Base-by-base conservation (phyloP, 2,329 filamentous ascomycete genomes). In the Penicillium sp. region DNA sequence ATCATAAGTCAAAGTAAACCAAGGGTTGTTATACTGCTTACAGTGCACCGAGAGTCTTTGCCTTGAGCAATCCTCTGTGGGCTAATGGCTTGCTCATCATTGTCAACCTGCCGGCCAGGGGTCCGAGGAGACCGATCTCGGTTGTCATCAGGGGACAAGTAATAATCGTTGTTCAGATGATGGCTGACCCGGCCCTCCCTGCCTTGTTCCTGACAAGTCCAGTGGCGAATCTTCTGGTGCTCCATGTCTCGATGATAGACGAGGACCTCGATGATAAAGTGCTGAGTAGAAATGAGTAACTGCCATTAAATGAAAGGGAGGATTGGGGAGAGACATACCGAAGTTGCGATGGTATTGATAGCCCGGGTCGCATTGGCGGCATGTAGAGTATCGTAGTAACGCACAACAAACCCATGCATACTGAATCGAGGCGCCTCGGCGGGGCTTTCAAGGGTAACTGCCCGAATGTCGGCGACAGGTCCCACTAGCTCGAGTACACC, bases 351-450 rank as follows among this genome's bases (percentile, higher is more conserved):
- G 6, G 48, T 52, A 48, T 62, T 62, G 23, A 55, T 19, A 3
- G 57, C 25, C 27, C 45, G 46, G 10, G 53, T 21, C 1, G 60
- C 60, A 51, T 62, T 62, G n/a, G 27, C 13, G 1, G 54, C 54
- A 33, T 59, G 39, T 1, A n/a, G 10, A 26, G 25, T 5, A 31
- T 58, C 37, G 19, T 25, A 55, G 27, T 55, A 60, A 3, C 49
- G 52, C 2, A 53, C 55, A 4, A 42, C 21, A 6, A 58, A 33
- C 13, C 53, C 55, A n/a, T 55, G 26, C 4, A 47, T 49, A 2
- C 19, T 43, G 4, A 55, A n/a, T 3, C 51, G 47, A 37, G 39
- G 25, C 3, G 35, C 31, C 7, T 37, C 19, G 4, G 35, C 33
- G 4, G 48, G 37, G 14, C 13, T 44, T 5, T 51, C 51, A n/a